Percentiles rank a stretch among this genome's conserved stretches.
Evolutionary conservation across 2,329 filamentous ascomycete species (phyloP).

Genomic region (Trichoderma lentiforme): DNA sequence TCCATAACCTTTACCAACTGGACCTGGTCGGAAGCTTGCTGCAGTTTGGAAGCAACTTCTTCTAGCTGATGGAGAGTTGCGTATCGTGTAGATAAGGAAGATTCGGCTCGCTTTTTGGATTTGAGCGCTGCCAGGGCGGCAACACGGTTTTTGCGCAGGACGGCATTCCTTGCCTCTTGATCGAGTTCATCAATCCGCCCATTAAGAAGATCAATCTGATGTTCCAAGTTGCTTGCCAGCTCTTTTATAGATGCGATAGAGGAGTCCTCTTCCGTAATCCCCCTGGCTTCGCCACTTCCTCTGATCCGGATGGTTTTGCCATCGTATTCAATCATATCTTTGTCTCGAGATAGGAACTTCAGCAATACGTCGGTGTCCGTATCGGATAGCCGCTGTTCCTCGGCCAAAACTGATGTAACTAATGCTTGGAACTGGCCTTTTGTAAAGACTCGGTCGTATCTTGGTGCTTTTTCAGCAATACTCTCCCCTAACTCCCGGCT

Average conservation of each 20-base stretch:
- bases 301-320: constrained; percentile 73
- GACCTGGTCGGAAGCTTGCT: constrained; percentile 81
- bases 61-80: constrained; percentile 78
- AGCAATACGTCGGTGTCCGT: constrained; percentile 68
- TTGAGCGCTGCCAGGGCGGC: constrained; percentile 75
- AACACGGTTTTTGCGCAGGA: constrained; percentile 68
- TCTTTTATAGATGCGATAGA: constrained; percentile 82
- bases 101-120: constrained; percentile 78
- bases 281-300: constrained; percentile 43
- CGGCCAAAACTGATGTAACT: constrained; percentile 52
- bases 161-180: constrained; percentile 63
- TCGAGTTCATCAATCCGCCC: constrained; percentile 64
- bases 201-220: constrained; percentile 66
- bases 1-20: constrained; percentile 82
- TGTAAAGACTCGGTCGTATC: constrained; percentile 66
- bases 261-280: constrained; percentile 72
- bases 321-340: constrained; percentile 56
- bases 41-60: constrained; percentile 75
- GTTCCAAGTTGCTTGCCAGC: constrained; percentile 69
- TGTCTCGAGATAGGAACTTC: constrained; percentile 66
- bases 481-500: constrained; percentile 52
- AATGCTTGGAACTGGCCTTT: constrained; percentile 60
- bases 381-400: constrained; percentile 52
- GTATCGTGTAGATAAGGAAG: constrained; percentile 66
- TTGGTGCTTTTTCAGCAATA: constrained; percentile 41